Evolutionary conservation across 352 stramenopile species (phyloP), one percentile per base, ranked within the genome.

Genomic region (Pythium plurisporium): DNA sequence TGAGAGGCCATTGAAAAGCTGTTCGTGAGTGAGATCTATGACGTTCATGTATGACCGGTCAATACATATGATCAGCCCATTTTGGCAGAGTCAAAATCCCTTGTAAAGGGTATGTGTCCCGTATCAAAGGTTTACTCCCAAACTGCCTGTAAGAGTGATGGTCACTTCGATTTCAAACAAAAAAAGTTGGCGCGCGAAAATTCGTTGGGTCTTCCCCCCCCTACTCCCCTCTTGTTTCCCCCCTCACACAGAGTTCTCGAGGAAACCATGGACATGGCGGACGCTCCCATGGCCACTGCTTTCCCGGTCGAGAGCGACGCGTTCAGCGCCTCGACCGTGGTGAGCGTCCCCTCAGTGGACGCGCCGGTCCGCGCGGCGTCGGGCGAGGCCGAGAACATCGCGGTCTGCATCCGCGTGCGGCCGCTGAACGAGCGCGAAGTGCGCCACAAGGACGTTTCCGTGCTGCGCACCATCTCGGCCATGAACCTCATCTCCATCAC

Each of bases 401-500:
- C 82, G 48, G 83, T 93, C 42, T 91, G 83, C 63, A 90, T 93
- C 67, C 83, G 83, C 33, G 78, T 91, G 63, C 79, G 83, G 20
- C 79, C 83, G 26, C 66, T 91, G 52, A 93, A 86, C 49, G 81
- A 87, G 56, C 77, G 83, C 42, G 83, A 93, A 64, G 62, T 54
- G 55, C 69, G 64, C 40, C 55, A 57, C 22, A 54, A 70, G 15
- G 83, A 91, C 59, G 40, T 34, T 26, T 41, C 51, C 49, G 79
- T 87, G 46, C 67, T 91, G 41, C 59, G 65, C 40, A 65, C 65
- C 9, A 51, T 88, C 19, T 58, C 56, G 5, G 31, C 49, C 25
- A 59, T 84, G 20, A 83, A 87, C 43, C 65, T 74, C 33, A 67
- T 93, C 20, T 76, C 74, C 9, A 54, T 93, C 38, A 81, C 68